Conservation (phyloP, 257 asterid genomes). For the Solanum stenotomum region DNA sequence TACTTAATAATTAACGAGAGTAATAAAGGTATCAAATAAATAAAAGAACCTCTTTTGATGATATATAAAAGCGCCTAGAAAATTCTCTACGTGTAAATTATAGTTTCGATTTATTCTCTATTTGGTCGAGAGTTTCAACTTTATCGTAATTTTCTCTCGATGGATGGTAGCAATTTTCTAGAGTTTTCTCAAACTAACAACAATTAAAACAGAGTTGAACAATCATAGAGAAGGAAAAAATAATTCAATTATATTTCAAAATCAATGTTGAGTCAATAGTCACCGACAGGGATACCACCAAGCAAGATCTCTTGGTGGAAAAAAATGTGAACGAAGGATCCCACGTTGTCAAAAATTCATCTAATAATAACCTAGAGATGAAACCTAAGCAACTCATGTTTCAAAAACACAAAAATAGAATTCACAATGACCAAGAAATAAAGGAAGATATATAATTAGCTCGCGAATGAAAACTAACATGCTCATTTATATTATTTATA, state of each 20-base stretch:
- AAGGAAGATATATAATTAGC: background rate
- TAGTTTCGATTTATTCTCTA: no score
- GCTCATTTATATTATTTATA: background rate
- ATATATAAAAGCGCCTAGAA: no score
- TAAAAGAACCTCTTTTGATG: background rate
- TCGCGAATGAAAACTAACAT: background rate
- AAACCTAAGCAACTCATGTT: background rate
- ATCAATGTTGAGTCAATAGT: no score
- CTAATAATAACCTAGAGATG: no score
- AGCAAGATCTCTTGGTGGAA: no score
- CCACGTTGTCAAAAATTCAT: no score
- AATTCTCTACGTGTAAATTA: no score
- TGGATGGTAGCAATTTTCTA: no score
- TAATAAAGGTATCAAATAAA: background rate
- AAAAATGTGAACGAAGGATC: no score
- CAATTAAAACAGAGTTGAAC: no score
- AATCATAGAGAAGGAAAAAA: background rate
- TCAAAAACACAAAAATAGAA: background rate
- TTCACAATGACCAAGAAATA: background rate
- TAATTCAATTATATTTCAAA: no score
- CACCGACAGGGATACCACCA: no score
- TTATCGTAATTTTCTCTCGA: background rate
- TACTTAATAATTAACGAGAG: background rate
- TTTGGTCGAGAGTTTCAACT: background rate
- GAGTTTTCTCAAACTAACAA: background rate